Conservation (phyloP, 306 rosid species). For the Casuarina equisetifolia region DNA sequence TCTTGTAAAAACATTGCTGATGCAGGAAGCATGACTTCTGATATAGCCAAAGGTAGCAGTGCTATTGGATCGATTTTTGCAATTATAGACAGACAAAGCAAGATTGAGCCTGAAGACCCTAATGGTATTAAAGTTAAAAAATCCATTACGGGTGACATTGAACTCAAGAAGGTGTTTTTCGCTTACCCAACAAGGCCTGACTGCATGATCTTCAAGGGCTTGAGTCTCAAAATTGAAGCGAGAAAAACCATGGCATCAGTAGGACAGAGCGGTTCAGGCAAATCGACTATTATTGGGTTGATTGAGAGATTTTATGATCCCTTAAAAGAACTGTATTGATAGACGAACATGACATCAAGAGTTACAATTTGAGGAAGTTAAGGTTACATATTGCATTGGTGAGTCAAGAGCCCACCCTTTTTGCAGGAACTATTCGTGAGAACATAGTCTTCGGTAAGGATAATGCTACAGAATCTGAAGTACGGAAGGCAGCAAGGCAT, state of each 20-base stretch:
- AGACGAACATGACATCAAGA: constrained; percentile 54
- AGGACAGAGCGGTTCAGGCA: constrained; percentile 83
- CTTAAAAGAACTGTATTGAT: constrained; percentile 44
- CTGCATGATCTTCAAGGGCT: constrained; percentile 65
- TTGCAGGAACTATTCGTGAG: constrained; percentile 68
- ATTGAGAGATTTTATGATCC: constrained; percentile 86
- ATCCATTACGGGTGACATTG: constrained; percentile 47
- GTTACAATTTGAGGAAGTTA: constrained; percentile 48
- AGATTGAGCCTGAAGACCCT: constrained; percentile 64
- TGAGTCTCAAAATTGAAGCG: constrained; percentile 59
- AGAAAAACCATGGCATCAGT: constrained; percentile 69
- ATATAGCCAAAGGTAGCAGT: constrained; percentile 64
- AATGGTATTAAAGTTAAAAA: constrained; percentile 30
- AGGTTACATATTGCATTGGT: constrained; percentile 76
- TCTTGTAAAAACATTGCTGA: constrained; percentile 76
- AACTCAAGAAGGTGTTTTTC: constrained; percentile 53
- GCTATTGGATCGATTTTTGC: constrained; percentile 63
- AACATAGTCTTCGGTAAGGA: constrained; percentile 63
- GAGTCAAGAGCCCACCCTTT: constrained; percentile 78
- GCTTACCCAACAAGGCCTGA: constrained; percentile 69
- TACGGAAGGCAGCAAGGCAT: constrained; percentile 57
- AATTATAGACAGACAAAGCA: constrained; percentile 55
- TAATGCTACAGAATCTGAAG: constrained; percentile 56
- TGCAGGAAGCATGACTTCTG: constrained; percentile 78
- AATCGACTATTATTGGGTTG: constrained; percentile 76